phyloP scores from a whole-genome alignment of 352 stramenopile species.

The Globisporangium radiosum region DNA sequence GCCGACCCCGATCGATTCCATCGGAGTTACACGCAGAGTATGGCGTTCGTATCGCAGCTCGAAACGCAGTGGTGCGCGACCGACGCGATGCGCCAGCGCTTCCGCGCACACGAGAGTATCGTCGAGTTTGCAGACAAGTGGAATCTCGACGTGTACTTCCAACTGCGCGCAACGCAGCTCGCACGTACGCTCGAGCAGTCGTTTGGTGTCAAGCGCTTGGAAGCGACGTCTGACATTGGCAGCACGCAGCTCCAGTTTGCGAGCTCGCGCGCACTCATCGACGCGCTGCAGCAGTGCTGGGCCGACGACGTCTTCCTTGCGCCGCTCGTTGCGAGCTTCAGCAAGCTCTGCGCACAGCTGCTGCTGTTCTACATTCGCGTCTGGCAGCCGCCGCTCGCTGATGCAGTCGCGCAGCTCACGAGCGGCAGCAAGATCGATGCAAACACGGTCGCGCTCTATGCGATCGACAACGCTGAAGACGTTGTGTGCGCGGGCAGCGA shows the following conservation, averaged over 20 bases:
- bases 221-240: slow-evolving; percentile 10
- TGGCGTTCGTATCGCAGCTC: slow-evolving; percentile 53
- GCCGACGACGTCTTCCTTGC: slow-evolving; percentile 43
- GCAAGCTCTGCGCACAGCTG: slow-evolving; percentile 65
- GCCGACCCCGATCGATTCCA: slow-evolving; percentile 76
- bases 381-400: slow-evolving; percentile 45
- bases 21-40: slow-evolving; percentile 74
- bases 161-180: slow-evolving; percentile 59
- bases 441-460: slow-evolving; percentile 25
- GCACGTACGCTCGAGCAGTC: slow-evolving; percentile 39
- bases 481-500: slow-evolving; percentile 65
- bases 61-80: slow-evolving; percentile 52
- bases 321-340: slow-evolving; percentile 56
- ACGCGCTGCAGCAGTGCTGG: slow-evolving; percentile 52
- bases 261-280: slow-evolving; percentile 44
- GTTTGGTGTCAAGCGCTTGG: slow-evolving; percentile 30
- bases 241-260: slow-evolving; percentile 33
- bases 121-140: slow-evolving; percentile 83
- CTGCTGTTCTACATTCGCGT: slow-evolving; percentile 50
- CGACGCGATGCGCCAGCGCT: slow-evolving; percentile 50
- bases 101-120: slow-evolving; percentile 63
- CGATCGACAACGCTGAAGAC: slow-evolving; percentile 53
- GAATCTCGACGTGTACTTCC: slow-evolving; percentile 87
- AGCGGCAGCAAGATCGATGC: slow-evolving; percentile 47
- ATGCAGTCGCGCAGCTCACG: slow-evolving; percentile 36